Base-by-base conservation (phyloP, 164 flowering plant species). In the Stephania cephalantha region DNA sequence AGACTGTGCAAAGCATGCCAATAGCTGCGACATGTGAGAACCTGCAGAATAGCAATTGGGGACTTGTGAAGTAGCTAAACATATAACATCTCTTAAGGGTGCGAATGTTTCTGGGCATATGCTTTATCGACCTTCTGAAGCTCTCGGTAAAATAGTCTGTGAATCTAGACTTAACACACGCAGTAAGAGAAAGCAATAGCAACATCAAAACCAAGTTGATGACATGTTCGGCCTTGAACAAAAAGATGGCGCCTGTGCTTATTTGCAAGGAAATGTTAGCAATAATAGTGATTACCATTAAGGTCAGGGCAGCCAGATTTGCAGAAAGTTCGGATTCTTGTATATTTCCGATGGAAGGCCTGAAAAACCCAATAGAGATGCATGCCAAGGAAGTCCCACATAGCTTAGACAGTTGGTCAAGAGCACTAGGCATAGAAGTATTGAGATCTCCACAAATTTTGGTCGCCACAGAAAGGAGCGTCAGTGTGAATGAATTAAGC, bases 201-300 rank as follows among this genome's bases (percentile, higher is more conserved):
- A 30, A 12, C 71, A 68, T 68, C 44, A 35, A 17, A 68, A 12
- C 8, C 46, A 68, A 68, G 46, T 17, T 30, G 5, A 68, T 30
- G 46, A 31, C 46, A 68, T 68, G 46, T 68, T 68, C 71, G 3
- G 44, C 71, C 44, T 31, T 30, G 71, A 71, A 46, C 11, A 48
- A 45, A 29, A 71, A 46, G 53, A 71, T 71, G 3, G 48, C 30
- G 10, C 73, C 61, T 6, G 61, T 71, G 30, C 13, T 8, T 9
- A 71, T 71, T 46, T 71, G 73, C 7, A 71, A 46, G 31, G 11
- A 71, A 6, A 71, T 46, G 25, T 71, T 71, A n/a, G 22, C 30
- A 71, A 46, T 71, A 50, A 71, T 35, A 20, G 73, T 17, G 11
- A 71, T 8, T 7, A 71, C 58, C 46, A 46, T 18, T 31, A 71